Evolutionary conservation across 2,329 filamentous ascomycete genomes (phyloP).

Genomic region (Fusarium protoensiforme): DNA sequence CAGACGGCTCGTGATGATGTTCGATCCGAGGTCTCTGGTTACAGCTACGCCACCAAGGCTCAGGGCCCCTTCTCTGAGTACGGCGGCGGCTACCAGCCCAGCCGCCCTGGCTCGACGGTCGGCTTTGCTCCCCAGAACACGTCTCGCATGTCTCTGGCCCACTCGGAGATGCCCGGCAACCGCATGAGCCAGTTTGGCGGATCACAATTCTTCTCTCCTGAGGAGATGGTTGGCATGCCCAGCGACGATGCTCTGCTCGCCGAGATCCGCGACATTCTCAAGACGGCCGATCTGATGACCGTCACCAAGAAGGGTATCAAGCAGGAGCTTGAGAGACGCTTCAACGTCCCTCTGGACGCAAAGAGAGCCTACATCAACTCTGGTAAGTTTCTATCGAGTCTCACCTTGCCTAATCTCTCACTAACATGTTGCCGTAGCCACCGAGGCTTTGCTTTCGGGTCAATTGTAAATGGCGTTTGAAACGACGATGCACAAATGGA

Average conservation of each 20-base stretch:
- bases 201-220: constrained; percentile 68
- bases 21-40: constrained; percentile 89
- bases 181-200: constrained; percentile 71
- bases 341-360: constrained; percentile 85
- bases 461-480: constrained; percentile 66
- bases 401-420: background rate
- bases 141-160: constrained; percentile 84
- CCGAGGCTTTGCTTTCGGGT: constrained; percentile 82
- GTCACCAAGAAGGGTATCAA: constrained; percentile 99
- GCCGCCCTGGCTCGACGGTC: constrained; percentile 66
- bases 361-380: constrained; percentile 95
- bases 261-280: constrained; percentile 94
- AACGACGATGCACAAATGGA: constrained; percentile 13
- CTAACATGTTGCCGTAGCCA: constrained; percentile 61
- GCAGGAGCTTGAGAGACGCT: constrained; percentile 88
- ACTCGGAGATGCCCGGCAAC: constrained; percentile 72
- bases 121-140: constrained; percentile 57
- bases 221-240: constrained; percentile 80
- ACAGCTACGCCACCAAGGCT: constrained; percentile 92
- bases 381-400: constrained; percentile 63
- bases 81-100: constrained; percentile 70
- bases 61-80: constrained; percentile 76
- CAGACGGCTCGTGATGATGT: constrained; percentile 86
- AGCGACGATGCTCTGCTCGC: constrained; percentile 89
- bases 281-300: constrained; percentile 93